Base-by-base conservation (phyloP, 2,329 filamentous ascomycete species). In the Fusarium transvaalense region DNA sequence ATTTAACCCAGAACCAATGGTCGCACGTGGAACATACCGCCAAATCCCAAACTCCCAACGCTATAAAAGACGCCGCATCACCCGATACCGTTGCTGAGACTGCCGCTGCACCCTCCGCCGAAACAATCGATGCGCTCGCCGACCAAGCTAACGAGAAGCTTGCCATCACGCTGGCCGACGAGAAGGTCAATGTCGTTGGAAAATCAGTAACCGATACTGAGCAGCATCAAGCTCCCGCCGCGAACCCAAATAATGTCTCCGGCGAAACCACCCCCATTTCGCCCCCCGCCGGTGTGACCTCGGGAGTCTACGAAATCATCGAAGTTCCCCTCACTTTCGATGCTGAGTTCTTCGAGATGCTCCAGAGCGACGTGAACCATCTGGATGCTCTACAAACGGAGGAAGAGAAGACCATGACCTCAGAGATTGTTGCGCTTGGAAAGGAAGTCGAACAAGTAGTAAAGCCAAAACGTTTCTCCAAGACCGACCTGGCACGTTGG, bases 301-400 rank as follows among this genome's bases (percentile, higher is more conserved):
- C 65, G 6, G 68, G 67, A 31, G 64, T 38, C 8, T 76, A 76
- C 47, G 77, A 80, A 61, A 78, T 71, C 12, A 77, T 97, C n/a
- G 90, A 94, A 76, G 86, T 97, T 9, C 91, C 92, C 19, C 81
- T 97, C 4, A 88, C 88, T 3, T 92, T 92, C 25, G 93, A 96
- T 74, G 85, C 86, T 21, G 88, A 94, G 75, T 97, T 97, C 78
- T 97, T 97, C 77, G 85, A 88, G 29, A 87, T 91, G 39, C 85
- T 97, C 10, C 89, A 92, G 72, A 86, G 83, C 42, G 92, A 95
- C 75, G 85, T 97, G 17, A 85, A 85, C 23, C 86, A 87, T 43
- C 82, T 97, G 5, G 91, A 92, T 67, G 82, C 82, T 1, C 82
- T 97, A 5, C 91, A 94, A 66, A 81, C 83, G 37, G 80, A 85